phyloP scores from a whole-genome alignment of 2,329 filamentous ascomycete genomes.

The Neopestalotiopsis rosae region DNA sequence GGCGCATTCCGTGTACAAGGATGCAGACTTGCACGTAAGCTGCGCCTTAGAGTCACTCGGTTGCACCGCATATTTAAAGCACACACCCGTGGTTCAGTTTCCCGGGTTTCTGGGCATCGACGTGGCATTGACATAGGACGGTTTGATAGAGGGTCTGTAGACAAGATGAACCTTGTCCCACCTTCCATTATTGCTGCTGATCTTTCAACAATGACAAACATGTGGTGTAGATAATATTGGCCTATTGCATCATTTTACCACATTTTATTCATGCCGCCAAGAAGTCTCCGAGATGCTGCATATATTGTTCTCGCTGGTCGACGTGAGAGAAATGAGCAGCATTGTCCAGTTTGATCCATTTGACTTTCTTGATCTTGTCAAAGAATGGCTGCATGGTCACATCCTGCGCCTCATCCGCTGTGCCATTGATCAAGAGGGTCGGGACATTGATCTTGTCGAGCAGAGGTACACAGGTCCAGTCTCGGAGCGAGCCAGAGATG shows the following conservation, averaged over 20 bases:
- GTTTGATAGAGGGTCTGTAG: no score
- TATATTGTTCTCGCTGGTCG: constrained; percentile 36
- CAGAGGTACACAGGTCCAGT: constrained; percentile 25
- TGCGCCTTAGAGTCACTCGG: no score
- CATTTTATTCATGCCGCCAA: not conserved
- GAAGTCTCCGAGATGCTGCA: constrained; percentile 26
- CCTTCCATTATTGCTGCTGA: no score
- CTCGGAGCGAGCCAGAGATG: constrained; percentile 24
- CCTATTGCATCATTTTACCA: not conserved
- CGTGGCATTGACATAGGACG: no score
- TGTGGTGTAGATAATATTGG: not conserved
- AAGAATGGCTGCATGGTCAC: constrained; percentile 40
- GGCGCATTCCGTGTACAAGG: no score
- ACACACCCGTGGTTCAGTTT: not conserved
- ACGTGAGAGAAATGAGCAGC: constrained; percentile 41
- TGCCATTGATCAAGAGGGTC: constrained; percentile 42
- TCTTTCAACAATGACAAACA: no score
- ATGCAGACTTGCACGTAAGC: no score
- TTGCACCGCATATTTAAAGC: not conserved
- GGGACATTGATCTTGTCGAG: constrained; percentile 32
- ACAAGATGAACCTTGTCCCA: no score
- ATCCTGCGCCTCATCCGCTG: constrained; percentile 41
- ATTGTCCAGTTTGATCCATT: constrained; percentile 42
- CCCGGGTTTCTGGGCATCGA: not conserved
- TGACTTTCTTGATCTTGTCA: constrained; percentile 38